Conservation (phyloP, 2,329 filamentous ascomycete species). For the Chrysoporthe puriensis region DNA sequence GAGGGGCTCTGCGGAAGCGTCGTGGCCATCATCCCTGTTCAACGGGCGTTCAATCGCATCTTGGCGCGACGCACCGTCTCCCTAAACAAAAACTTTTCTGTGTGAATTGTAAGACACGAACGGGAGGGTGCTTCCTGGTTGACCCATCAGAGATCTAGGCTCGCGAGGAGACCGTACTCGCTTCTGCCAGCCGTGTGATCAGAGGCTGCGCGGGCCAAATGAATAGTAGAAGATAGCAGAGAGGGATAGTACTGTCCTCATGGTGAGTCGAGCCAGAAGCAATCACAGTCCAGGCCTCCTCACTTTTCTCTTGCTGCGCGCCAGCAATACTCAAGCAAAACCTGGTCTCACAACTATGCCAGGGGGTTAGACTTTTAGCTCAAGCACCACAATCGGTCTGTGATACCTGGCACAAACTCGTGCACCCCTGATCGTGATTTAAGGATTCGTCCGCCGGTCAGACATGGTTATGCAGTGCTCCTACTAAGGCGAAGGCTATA, state of each 20-base stretch:
- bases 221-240: neutral
- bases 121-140: neutral
- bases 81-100: neutral
- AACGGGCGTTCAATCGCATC: neutral
- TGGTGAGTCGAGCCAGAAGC: neutral
- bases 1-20: neutral
- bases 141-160: neutral
- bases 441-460: neutral
- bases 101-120: neutral
- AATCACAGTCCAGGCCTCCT: neutral
- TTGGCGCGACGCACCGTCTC: neutral
- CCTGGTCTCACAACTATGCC: neutral
- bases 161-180: neutral
- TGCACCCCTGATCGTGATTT: conserved; percentile 3
- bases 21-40: neutral
- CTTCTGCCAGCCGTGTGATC: neutral
- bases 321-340: neutral
- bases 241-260: neutral
- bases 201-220: neutral
- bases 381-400: neutral
- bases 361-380: neutral
- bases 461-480: neutral
- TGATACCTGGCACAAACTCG: conserved; percentile 1
- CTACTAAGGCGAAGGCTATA: neutral
- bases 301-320: neutral